Conservation (phyloP, 805 yeast genomes). For the Lipomyces japonicus region DNA sequence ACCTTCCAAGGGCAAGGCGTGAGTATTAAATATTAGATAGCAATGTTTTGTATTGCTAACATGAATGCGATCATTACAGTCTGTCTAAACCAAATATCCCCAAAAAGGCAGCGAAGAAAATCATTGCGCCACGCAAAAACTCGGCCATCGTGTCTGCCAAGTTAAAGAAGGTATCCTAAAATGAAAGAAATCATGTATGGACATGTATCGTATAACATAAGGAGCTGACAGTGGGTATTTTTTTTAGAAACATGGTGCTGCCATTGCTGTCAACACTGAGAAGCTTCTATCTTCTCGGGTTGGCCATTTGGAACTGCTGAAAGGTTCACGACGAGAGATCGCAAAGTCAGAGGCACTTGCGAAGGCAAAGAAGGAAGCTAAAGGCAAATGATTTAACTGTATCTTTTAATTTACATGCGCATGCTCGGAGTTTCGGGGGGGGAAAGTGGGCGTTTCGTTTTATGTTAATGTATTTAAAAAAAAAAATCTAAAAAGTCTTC, state of each 20-base stretch:
- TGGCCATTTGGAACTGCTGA: slow-evolving; percentile 87
- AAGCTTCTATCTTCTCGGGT: slow-evolving; percentile 82
- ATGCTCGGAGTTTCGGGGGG: neutral
- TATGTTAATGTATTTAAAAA: neutral
- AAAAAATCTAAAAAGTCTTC: neutral
- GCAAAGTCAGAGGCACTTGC: slow-evolving; percentile 55
- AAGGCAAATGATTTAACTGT: neutral
- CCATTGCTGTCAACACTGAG: slow-evolving; percentile 65
- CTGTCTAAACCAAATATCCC: slow-evolving; percentile 25
- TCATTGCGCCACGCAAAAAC: slow-evolving; percentile 62
- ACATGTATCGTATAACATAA: neutral
- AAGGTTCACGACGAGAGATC: slow-evolving; percentile 81
- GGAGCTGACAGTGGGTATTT: slow-evolving; percentile 40
- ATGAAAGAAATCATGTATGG: too few relatives aligned
- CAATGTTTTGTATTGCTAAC: neutral
- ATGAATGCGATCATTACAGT: neutral
- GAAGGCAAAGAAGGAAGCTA: slow-evolving; percentile 12
- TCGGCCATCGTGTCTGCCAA: slow-evolving; percentile 51
- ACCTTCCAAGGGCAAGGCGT: slow-evolving; percentile 26
- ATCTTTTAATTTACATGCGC: too few relatives aligned
- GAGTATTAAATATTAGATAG: slow-evolving; percentile 7
- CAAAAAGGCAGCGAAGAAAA: slow-evolving; percentile 70
- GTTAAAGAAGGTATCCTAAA: slow-evolving; percentile 20
- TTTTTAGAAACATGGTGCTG: slow-evolving; percentile 55
- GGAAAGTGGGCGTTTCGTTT: neutral